A percentile compares a stretch with the other conserved stretches of the same genome.
Conservation (phyloP, 139 green algal species). For the Chlamydomonas sp. region DNA sequence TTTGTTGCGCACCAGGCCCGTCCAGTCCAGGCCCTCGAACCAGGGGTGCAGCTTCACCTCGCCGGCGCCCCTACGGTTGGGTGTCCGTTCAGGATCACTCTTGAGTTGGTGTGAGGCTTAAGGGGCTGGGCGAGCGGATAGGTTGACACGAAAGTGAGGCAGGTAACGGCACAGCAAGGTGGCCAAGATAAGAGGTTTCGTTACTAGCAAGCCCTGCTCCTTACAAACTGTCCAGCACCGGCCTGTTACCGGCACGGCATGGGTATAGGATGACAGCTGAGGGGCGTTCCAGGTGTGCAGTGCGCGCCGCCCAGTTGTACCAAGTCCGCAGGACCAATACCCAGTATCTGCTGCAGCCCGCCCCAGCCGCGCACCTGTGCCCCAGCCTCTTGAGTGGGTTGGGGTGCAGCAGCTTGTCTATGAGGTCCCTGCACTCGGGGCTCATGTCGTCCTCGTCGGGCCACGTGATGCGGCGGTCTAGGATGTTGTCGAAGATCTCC, state of each 20-base stretch:
- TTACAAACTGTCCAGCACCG: too few species aligned
- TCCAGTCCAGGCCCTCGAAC: constrained; percentile 87
- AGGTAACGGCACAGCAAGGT: too few species aligned
- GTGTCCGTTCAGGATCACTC: not conserved
- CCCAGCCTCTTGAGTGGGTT: constrained; percentile 80
- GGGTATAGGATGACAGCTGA: too few species aligned
- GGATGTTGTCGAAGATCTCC: constrained; percentile 95
- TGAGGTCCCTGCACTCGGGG: constrained; percentile 83
- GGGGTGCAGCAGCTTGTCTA: constrained; percentile 79
- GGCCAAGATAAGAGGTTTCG: too few species aligned
- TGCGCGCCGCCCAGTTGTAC: too few species aligned
- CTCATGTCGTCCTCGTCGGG: constrained; percentile 74
- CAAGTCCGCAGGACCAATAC: too few species aligned
- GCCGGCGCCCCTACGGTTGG: constrained; percentile 49
- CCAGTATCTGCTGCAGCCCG: not conserved
- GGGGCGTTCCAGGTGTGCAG: too few species aligned
- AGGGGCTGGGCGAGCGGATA: too few species aligned
- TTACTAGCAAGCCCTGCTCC: too few species aligned
- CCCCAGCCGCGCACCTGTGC: constrained; percentile 47
- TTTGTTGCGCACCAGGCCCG: constrained; percentile 74
- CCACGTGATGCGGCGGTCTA: constrained; percentile 83
- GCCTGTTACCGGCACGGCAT: too few species aligned
- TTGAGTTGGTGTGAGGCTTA: too few species aligned
- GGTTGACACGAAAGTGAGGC: too few species aligned
- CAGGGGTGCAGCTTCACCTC: constrained; percentile 91